These are phyloP conservation scores for Phytophthora fragariae DNA, from an alignment of 352 stramenopile species.

Conservation along the genomic window DNA sequence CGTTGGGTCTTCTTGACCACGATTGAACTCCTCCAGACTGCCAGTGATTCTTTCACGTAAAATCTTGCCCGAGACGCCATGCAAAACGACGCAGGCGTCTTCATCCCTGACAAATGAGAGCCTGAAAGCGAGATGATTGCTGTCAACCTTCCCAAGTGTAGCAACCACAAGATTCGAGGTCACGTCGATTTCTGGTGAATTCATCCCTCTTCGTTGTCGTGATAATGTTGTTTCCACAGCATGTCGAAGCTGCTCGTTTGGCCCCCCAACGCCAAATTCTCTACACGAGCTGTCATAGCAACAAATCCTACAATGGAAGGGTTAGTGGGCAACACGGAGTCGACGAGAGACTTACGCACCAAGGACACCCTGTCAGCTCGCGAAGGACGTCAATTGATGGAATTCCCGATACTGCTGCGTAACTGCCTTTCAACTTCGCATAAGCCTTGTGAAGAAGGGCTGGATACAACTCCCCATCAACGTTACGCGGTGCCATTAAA, in stretches of 20 bases:
- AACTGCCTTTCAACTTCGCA: slow-evolving; percentile 62
- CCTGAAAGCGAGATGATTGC: slow-evolving; percentile 44
- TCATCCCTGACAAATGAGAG: slow-evolving; percentile 19
- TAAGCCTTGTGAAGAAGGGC: slow-evolving; percentile 67
- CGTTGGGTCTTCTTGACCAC: slow-evolving; percentile 5
- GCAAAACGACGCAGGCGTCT: slow-evolving; percentile 15
- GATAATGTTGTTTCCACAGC: slow-evolving; percentile 4
- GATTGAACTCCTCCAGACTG: slow-evolving; percentile 14
- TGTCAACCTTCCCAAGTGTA: slow-evolving; percentile 36
- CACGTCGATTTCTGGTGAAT: neutral
- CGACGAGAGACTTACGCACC: slow-evolving; percentile 29
- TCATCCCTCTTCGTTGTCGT: neutral
- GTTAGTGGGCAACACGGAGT: neutral
- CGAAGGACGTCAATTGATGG: slow-evolving; percentile 44
- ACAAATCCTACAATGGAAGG: slow-evolving; percentile 16
- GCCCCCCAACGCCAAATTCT: neutral
- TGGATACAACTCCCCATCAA: slow-evolving; percentile 43
- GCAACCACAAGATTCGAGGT: slow-evolving; percentile 26
- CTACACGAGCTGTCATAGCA: slow-evolving; percentile 10
- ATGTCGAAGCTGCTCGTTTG: slow-evolving; percentile 13
- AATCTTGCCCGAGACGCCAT: slow-evolving; percentile 15
- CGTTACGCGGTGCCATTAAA: slow-evolving; percentile 33
- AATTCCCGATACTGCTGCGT: slow-evolving; percentile 27
- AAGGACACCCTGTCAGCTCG: slow-evolving; percentile 56
- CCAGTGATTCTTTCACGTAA: slow-evolving; percentile 7